Percentiles rank a stretch among this genome's conserved stretches.
These are phyloP conservation scores for Rosa hybrid DNA, from an alignment of 331 rosid genomes.

Conservation along the genomic window DNA sequence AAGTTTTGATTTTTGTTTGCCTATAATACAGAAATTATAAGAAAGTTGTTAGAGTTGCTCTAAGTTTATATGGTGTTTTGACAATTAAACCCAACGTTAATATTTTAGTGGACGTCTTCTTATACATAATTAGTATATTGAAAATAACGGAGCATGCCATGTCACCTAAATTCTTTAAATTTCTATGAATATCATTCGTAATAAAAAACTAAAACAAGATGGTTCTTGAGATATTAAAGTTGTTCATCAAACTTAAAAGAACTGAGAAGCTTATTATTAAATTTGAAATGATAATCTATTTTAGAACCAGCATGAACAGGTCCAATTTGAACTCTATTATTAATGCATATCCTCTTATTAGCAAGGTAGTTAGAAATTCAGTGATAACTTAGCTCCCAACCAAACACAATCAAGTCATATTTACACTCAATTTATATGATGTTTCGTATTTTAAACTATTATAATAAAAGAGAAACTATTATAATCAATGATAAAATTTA, in stretches of 20 bases:
- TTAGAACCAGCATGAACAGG: background rate
- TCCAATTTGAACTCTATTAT: background rate
- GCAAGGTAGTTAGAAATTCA: background rate
- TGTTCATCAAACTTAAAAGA: background rate
- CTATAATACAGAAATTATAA: too few relatives aligned
- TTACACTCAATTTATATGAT: too few relatives aligned
- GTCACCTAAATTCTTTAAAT: background rate
- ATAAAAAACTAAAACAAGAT: too few relatives aligned
- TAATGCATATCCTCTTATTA: background rate
- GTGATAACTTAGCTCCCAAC: background rate
- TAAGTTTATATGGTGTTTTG: too few relatives aligned
- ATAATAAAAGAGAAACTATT: too few relatives aligned
- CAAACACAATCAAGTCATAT: background rate
- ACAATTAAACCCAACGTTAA: too few relatives aligned
- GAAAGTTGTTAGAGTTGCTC: too few relatives aligned
- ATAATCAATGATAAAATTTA: too few relatives aligned
- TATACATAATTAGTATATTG: background rate
- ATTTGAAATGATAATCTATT: background rate
- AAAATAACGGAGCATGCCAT: background rate
- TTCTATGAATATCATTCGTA: background rate
- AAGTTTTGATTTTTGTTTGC: too few relatives aligned
- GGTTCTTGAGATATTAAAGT: too few relatives aligned
- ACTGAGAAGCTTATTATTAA: background rate
- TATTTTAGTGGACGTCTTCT: background rate
- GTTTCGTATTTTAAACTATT: background rate